Conservation (phyloP, 306 rosid species). For the Fagus sylvatica region DNA sequence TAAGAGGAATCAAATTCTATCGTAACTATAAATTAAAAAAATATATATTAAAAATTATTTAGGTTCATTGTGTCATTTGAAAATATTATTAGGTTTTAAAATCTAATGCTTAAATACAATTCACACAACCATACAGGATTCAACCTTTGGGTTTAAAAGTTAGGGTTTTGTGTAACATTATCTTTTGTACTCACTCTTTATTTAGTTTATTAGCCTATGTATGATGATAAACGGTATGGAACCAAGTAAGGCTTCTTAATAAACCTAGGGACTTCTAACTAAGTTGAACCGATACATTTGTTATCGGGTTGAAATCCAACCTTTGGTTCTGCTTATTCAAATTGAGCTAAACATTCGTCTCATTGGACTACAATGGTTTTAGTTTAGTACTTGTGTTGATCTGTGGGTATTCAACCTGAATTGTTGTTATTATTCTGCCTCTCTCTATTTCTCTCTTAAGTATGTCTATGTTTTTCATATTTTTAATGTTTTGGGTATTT, state of each 20-base stretch:
- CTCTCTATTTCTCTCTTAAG: too few species aligned
- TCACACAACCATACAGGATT: not conserved
- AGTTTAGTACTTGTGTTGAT: not conserved
- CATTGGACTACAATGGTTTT: not conserved
- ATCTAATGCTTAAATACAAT: not conserved
- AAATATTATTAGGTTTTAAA: too few species aligned
- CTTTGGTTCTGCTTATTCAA: too few species aligned
- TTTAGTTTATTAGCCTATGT: not conserved
- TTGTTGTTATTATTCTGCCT: too few species aligned
- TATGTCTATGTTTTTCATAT: too few species aligned
- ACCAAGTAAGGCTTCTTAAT: not conserved
- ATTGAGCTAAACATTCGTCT: not conserved
- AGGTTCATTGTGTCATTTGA: too few species aligned
- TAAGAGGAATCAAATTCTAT: too few species aligned
- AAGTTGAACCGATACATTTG: too few species aligned
- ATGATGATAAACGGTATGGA: not conserved
- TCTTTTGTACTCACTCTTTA: not conserved
- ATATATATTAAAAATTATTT: too few species aligned
- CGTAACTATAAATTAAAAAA: too few species aligned
- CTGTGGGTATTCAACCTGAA: not conserved
- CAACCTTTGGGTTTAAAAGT: not conserved
- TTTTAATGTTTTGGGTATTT: too few species aligned
- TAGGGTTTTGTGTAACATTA: not conserved
- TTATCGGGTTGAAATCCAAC: too few species aligned
- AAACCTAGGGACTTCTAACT: not conserved